phyloP scores from a whole-genome alignment of 176 grass and related monocot species.

The Musa beccarii region DNA sequence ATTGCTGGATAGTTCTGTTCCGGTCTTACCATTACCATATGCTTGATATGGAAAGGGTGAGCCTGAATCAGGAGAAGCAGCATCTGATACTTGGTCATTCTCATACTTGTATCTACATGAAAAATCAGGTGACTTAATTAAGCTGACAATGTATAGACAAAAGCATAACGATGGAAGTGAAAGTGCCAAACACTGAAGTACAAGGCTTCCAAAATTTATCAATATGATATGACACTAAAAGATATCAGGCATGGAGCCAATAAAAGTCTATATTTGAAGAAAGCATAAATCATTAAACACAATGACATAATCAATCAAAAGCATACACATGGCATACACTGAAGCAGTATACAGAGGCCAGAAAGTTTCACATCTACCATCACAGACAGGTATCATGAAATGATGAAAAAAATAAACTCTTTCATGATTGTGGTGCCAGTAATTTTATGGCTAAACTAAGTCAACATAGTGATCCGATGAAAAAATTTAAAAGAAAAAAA shows the following conservation, averaged over 20 bases:
- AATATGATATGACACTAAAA: not conserved
- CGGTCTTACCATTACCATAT: constrained; percentile 91
- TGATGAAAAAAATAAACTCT: not conserved
- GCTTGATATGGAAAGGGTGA: constrained; percentile 98
- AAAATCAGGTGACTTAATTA: constrained; percentile 20
- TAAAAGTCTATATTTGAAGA: not conserved
- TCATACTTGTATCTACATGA: constrained; percentile 93
- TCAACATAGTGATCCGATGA: too few species aligned
- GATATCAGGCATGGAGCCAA: not conserved
- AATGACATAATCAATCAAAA: not conserved
- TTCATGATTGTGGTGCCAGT: constrained; percentile 21
- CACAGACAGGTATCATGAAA: too few species aligned
- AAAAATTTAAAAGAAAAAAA: not conserved
- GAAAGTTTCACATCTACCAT: too few species aligned
- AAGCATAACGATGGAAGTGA: constrained; percentile 20
- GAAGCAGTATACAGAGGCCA: not conserved
- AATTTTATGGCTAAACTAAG: not conserved
- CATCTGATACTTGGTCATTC: constrained; percentile 95
- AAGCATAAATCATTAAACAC: not conserved
- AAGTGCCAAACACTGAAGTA: not conserved
- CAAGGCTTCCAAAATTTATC: not conserved
- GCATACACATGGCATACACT: not conserved
- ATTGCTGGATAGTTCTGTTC: constrained; percentile 66
- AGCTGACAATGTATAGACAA: constrained; percentile 23
- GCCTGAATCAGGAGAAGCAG: constrained; percentile 83